Evolutionary conservation across 495 filamentous ascomycete genomes (phyloP), one percentile per base, ranked within the genome.

Genomic region (Aspergillus mulundensis): DNA sequence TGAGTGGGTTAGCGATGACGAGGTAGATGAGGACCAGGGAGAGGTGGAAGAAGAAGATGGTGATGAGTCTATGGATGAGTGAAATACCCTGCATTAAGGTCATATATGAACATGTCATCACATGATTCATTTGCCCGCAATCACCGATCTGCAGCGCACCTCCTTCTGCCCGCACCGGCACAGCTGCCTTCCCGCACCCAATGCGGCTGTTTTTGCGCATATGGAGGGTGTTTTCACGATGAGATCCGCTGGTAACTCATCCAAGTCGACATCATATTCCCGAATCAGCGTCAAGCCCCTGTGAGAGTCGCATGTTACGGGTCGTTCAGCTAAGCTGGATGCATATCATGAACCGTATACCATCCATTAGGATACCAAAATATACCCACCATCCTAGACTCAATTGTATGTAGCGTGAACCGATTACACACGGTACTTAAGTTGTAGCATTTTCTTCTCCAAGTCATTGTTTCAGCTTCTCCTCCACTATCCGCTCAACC

Each of bases 401-500:
- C 7, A 34, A n/a, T 15, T 38, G 32, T 25, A 38, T 51, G 2
- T 20, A 40, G 11, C 12, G 12, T 2, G 6, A 36, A 23, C 15
- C 23, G 14, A 54, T 36, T 32, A 28, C 41, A 14, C 38, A 4
- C n/a, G 15, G 38, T 40, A 3, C 1, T 18, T 18, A 18, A 16
- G 5, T 40, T 40, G 2, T 12, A 40, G n/a, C 15, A 16, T 40
- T 18, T 40, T 51, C 23, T n/a, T 23, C 36, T 24, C 39, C 15
- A 0, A 16, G 45, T 61, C 61, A 74, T 63, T 66, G 66, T 60
- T 77, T 78, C 62, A 89, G 69, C 69, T 78, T 85, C 73, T 87
- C 83, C 48, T 90, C 88, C 39, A 96, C 87, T 58, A 95, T 77
- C 59, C 81, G 81, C 64, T 79, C 74, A 14, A 97, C 87, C 79